Percentiles rank a stretch among this genome's conserved stretches.
These are phyloP conservation scores for Rhynchosporium secalis DNA, from an alignment of 2,329 filamentous ascomycete species.

Conservation along the genomic window DNA sequence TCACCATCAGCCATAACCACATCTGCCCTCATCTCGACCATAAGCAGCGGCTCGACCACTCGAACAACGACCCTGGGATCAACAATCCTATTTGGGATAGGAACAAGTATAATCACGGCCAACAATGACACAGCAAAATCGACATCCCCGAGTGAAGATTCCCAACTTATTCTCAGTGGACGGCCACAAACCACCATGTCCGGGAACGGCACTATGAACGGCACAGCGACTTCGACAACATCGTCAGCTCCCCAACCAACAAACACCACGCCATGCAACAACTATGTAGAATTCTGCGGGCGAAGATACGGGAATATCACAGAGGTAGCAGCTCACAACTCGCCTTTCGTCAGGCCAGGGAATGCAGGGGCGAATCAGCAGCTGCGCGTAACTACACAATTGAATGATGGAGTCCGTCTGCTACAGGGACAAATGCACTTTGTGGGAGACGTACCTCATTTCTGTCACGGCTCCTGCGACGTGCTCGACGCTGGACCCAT, in stretches of 20 bases:
- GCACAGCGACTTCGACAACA: slow-evolving; percentile 49
- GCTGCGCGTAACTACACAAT: slow-evolving; percentile 65
- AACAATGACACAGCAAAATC: slow-evolving; percentile 36
- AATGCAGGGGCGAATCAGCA: slow-evolving; percentile 77
- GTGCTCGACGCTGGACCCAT: slow-evolving; percentile 80
- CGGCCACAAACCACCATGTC: slow-evolving; percentile 37
- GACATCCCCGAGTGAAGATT: slow-evolving; percentile 39
- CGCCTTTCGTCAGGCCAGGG: slow-evolving; percentile 69
- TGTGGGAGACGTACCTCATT: slow-evolving; percentile 63
- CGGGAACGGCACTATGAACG: slow-evolving; percentile 50
- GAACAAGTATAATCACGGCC: slow-evolving; percentile 22
- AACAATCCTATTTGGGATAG: slow-evolving; percentile 35
- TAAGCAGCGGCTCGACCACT: slow-evolving; percentile 31
- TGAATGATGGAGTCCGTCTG: slow-evolving; percentile 74
- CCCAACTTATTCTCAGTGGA: slow-evolving; percentile 42
- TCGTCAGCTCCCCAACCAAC: slow-evolving; percentile 49
- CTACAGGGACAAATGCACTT: slow-evolving; percentile 65
- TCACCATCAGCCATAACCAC: slow-evolving; percentile 30
- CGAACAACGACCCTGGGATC: slow-evolving; percentile 34
- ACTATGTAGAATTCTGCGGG: slow-evolving; percentile 72
- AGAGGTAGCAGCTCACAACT: slow-evolving; percentile 77
- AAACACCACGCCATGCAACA: slow-evolving; percentile 80
- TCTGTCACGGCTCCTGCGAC: slow-evolving; percentile 84
- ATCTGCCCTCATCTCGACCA: slow-evolving; percentile 31
- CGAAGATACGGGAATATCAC: slow-evolving; percentile 82